Percentiles rank a stretch among this genome's conserved stretches.
phyloP scores from a whole-genome alignment of 495 filamentous ascomycete species.

The Hypoxylon subgilvum region DNA sequence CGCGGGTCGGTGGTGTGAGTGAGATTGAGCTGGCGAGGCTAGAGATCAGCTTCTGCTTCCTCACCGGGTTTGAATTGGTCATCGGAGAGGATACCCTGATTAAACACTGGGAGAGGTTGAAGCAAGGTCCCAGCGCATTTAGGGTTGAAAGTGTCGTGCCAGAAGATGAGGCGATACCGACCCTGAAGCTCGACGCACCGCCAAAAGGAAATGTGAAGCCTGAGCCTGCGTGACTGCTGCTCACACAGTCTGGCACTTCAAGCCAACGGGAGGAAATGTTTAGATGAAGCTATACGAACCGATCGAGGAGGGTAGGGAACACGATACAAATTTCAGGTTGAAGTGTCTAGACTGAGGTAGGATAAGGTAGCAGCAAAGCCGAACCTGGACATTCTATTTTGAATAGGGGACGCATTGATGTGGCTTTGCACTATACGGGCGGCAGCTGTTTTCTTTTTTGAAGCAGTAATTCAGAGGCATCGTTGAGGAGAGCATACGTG shows the following conservation, averaged over 20 bases:
- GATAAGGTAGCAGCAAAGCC: not conserved
- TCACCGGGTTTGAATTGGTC: constrained; percentile 79
- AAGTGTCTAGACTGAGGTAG: not conserved
- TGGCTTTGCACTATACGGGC: constrained; percentile 13
- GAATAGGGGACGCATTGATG: not conserved
- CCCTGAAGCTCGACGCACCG: constrained; percentile 12
- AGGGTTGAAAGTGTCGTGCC: not conserved
- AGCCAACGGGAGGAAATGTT: no score
- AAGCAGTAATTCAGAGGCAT: constrained; percentile 13
- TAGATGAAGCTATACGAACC: not conserved
- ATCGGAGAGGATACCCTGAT: constrained; percentile 69
- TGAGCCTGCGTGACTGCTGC: not conserved
- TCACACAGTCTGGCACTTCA: not conserved
- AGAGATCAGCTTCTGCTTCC: constrained; percentile 90
- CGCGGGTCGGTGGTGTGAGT: constrained; percentile 88
- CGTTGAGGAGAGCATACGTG: constrained; percentile 10
- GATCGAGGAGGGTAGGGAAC: not conserved
- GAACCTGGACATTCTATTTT: not conserved
- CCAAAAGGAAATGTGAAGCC: constrained; percentile 6
- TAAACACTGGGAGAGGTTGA: constrained; percentile 58
- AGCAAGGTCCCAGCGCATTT: constrained; percentile 40
- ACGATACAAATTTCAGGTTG: not conserved
- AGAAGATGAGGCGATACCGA: constrained; percentile 16
- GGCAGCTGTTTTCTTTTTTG: not conserved
- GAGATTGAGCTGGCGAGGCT: constrained; percentile 77